Base-by-base conservation (phyloP, 345 rosid species). In the Cardamine resedifolia region DNA sequence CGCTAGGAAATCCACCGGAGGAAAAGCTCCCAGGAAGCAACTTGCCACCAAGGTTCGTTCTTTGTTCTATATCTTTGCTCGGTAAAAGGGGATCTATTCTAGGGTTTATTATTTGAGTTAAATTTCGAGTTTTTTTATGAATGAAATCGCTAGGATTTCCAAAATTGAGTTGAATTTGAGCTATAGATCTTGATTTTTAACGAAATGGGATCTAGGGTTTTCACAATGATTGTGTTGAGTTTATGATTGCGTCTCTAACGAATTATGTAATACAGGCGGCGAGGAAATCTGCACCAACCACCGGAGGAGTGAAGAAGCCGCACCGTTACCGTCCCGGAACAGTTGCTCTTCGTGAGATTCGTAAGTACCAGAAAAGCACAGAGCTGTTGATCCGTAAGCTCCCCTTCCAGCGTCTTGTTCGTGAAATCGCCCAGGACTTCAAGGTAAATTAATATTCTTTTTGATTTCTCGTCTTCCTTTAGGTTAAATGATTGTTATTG, bases 291-390 rank as follows among this genome's bases (percentile, higher is more conserved):
- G 89, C 89, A 2, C 89, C 87, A 11, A 85, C 87, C 26, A 81
- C 84, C 59, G 89, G 87, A 30, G 89, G 89, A 76, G 89, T 83
- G 7, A 83, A 85, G 87, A 85, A 85, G 73, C 86, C 87, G 15
- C 87, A 85, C 16, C 82, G 85, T 72, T 83, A 81, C 71, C 81
- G 83, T 51, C 89, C 83, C 0, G 87, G 85, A 63, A 83, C 85
- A 18, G 87, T 83, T n/a, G 89, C 89, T 62, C 85, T 85, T 21
- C 85, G 82, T 77, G 87, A 83, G 76, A 81, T 83, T 3, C 79
- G 83, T 16, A 85, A 75, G 5, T 75, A 75, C 70, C 84, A 81
- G 74, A 85, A 85, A 59, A 85, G 87, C 41, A 83, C 87, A 10
- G 87, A 85, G 45, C 76, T 85, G 36, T 64, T 85, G 78, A 81